A percentile compares a stretch with the other conserved stretches of the same genome.
Evolutionary conservation across 768 basidiomycete genomes (phyloP).

Genomic region (Russula abietina): DNA sequence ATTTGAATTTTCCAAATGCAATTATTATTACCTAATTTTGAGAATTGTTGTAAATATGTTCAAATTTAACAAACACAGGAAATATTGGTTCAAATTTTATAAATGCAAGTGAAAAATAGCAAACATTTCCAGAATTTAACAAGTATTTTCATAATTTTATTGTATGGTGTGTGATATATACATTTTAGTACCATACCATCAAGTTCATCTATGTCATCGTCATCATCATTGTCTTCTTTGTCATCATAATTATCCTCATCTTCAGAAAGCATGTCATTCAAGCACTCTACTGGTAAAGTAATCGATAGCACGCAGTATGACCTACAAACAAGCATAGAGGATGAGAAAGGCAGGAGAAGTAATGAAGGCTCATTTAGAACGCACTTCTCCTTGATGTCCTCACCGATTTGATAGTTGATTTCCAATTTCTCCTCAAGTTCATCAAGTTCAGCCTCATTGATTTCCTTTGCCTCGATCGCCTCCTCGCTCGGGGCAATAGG

Average conservation of each 20-base stretch:
- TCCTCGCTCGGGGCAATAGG: constrained; percentile 68
- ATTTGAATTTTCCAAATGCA: no score
- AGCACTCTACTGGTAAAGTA: constrained; percentile 97
- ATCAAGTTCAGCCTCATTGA: constrained; percentile 80
- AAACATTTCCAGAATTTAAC: no score
- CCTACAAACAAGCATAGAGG: constrained; percentile 38
- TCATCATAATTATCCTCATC: constrained; percentile 42
- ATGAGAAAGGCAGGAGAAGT: not conserved
- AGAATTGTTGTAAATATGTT: no score
- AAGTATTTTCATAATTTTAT: no score
- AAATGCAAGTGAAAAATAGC: no score
- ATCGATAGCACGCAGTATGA: constrained; percentile 92
- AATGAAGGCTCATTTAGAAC: constrained; percentile 21
- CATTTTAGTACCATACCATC: constrained; percentile 38
- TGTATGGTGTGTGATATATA: no score
- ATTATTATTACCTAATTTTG: no score
- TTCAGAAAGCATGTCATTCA: constrained; percentile 54
- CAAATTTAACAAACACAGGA: no score
- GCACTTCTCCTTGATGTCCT: constrained; percentile 95
- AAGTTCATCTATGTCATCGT: constrained; percentile 37
- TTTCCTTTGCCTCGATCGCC: constrained; percentile 59
- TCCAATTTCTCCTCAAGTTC: constrained; percentile 92
- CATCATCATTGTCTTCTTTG: constrained; percentile 54
- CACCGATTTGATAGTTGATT: constrained; percentile 96
- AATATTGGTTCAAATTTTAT: no score